Evolutionary conservation across 208 protist genomes (phyloP).

Genomic region (Vickermania ingenoplastis): DNA sequence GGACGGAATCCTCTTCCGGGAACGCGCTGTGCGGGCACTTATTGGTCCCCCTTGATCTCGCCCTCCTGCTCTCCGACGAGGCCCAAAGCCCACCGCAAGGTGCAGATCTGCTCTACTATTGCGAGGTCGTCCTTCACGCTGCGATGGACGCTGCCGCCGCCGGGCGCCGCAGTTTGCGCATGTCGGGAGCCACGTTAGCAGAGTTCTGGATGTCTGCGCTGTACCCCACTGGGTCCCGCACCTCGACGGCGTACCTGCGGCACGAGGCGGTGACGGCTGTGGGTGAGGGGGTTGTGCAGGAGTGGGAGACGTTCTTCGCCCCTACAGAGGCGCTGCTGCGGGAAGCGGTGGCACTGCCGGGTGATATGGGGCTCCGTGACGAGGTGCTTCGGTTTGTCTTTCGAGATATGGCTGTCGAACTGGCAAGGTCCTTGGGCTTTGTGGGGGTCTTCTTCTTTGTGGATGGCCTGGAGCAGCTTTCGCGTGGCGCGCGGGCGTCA

Average conservation of each 20-base stretch:
- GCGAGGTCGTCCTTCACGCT: not conserved
- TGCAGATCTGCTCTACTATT: not conserved
- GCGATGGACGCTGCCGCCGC: not conserved
- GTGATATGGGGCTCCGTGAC: constrained; percentile 18
- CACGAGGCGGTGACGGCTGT: not conserved
- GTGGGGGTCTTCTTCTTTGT: constrained; percentile 40
- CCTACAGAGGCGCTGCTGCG: not conserved
- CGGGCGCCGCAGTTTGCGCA: not conserved
- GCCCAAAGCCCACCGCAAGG: not conserved
- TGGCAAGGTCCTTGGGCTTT: constrained; percentile 50
- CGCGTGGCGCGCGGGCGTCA: constrained; percentile 13
- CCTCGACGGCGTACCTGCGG: not conserved
- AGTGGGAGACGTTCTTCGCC: not conserved
- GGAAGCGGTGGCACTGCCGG: not conserved
- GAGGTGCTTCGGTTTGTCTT: constrained; percentile 45
- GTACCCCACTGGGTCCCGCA: not conserved
- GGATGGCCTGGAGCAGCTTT: constrained; percentile 25
- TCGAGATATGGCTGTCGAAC: constrained; percentile 29
- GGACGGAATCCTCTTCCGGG: constrained; percentile 17
- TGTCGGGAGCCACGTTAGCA: not conserved
- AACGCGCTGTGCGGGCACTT: constrained; percentile 25
- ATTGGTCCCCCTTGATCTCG: constrained; percentile 44
- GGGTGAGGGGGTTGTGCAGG: not conserved
- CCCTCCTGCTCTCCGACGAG: constrained; percentile 23
- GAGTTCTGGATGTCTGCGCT: not conserved